These are phyloP conservation scores for Anethum foeniculum DNA, from an alignment of 140 eudicot genomes.

Conservation along the genomic window DNA sequence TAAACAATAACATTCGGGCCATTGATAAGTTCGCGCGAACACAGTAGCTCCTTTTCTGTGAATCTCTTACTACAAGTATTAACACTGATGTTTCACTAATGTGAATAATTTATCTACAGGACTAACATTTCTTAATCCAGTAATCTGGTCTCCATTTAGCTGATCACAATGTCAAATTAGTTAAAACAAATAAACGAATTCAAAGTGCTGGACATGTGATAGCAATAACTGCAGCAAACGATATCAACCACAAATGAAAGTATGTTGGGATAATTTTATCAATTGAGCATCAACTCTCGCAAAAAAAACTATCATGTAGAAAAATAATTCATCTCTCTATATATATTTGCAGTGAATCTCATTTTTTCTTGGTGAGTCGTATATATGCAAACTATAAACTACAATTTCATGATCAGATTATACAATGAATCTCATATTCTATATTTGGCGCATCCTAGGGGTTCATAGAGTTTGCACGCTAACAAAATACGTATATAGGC, in stretches of 20 bases:
- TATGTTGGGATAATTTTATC: not conserved
- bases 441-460: not conserved
- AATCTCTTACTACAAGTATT: not conserved
- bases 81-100: not conserved
- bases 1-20: not conserved
- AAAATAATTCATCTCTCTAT: too few species aligned
- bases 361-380: too few species aligned
- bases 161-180: not conserved
- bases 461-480: not conserved
- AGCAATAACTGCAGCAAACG: not conserved
- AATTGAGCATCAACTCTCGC: not conserved
- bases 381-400: not conserved
- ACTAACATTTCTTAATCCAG: not conserved
- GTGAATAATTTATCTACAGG: not conserved
- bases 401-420: not conserved
- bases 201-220: not conserved
- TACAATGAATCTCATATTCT: not conserved
- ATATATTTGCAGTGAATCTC: not conserved
- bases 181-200: not conserved
- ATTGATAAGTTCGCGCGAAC: not conserved
- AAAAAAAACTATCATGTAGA: too few species aligned
- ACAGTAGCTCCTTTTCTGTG: not conserved
- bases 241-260: not conserved
- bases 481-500: not conserved
- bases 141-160: not conserved